Base-by-base conservation (phyloP, 2,329 filamentous ascomycete species). In the Neophaeococcomyces mojaviensis region DNA sequence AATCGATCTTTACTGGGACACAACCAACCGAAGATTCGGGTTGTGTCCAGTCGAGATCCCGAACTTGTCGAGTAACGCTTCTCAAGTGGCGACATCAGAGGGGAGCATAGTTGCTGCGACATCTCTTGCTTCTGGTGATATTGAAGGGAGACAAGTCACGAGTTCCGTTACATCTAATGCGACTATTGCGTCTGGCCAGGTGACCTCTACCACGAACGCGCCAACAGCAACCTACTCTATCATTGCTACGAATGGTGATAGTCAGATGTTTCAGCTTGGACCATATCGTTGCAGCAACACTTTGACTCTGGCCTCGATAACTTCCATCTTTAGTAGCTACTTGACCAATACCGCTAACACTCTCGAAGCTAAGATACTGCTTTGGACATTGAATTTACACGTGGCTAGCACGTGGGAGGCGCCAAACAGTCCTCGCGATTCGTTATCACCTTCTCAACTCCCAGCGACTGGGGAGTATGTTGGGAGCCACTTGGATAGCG, bases 1-100 rank as follows among this genome's bases (percentile, higher is more conserved):
- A 35, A 61, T 82, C 22, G 81, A 84, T 59, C 55, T 82, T 10
- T 84, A 80, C 56, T 84, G 81, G 81, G 79, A 82, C 52, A 57
- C 69, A 19, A 67, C 63, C 24, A 68, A 71, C 22, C 62, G 62
- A 26, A 58, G 68, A 33, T 84, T 80, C 77, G 76, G 68, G 40
- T 68, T 84, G 15, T 84, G 81, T 58, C 81, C 81, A 0, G 76
- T 76, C 16, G 48, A 55, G 46, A 37, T 57, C 9, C 55, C 55
- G 15, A 49, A 48, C 9, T 36, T 50, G 18, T 49, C 46, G 16
- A 32, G 19, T 7, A 37, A 44, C 32, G n/a, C 12, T 19, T 36
- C 32, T 22, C 32, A 44, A 15, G 12, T 18, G 2, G 19, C 41
- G 10, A 43, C n/a, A 13, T 15, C 32, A 13, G 32, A 36, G 18